A percentile compares a stretch with the other conserved stretches of the same genome.
Evolutionary conservation across 805 yeast species (phyloP).

Genomic region (Wickerhamomyces silvicola): DNA sequence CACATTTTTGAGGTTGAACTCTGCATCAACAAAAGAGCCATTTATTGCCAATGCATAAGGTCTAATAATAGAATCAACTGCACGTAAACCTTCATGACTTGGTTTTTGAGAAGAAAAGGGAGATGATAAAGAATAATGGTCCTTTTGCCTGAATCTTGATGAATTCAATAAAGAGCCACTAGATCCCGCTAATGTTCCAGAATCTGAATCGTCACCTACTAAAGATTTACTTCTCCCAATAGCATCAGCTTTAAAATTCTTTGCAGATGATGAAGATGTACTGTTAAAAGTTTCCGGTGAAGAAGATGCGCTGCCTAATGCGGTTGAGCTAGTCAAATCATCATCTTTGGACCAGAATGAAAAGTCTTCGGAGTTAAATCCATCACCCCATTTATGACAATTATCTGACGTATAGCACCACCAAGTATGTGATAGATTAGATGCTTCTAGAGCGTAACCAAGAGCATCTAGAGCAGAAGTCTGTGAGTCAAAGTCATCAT

Average conservation of each 20-base stretch:
- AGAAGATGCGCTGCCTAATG: neutral
- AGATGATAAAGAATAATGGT: neutral
- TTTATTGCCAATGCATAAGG: conserved; percentile 65
- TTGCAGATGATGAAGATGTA: neutral
- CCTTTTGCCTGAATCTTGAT: neutral
- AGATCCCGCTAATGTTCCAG: conserved; percentile 15
- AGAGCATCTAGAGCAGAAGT: conserved; percentile 81
- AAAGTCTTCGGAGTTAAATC: conserved; percentile 92
- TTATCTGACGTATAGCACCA: conserved; percentile 82
- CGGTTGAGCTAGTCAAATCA: conserved; percentile 7
- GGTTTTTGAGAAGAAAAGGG: neutral
- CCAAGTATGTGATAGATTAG: conserved; percentile 63
- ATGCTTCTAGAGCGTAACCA: conserved; percentile 69
- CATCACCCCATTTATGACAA: conserved; percentile 80
- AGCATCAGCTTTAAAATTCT: neutral
- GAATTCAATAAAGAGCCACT: conserved; percentile 2
- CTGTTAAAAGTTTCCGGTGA: neutral
- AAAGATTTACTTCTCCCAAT: neutral
- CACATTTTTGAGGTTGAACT: conserved; percentile 48
- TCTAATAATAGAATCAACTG: conserved; percentile 65
- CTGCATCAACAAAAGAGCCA: conserved; percentile 51
- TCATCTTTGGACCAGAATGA: conserved; percentile 79
- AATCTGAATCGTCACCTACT: conserved; percentile 21
- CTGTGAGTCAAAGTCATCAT: conserved; percentile 68
- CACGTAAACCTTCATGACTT: conserved; percentile 58